Conservation (phyloP, 345 rosid genomes). For the Bruguiera gymnorhiza region DNA sequence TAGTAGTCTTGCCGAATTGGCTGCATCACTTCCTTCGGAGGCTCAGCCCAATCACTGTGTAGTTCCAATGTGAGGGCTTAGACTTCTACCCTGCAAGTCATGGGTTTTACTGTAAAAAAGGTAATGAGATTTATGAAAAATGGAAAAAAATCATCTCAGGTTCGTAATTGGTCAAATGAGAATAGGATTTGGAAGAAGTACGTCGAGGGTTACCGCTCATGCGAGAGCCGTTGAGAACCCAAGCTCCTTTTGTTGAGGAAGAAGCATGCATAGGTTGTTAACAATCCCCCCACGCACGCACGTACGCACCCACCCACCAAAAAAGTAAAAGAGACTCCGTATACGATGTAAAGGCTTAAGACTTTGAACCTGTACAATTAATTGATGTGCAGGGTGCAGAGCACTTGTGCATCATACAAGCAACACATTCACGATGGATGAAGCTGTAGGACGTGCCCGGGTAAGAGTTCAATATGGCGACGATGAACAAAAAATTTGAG, state of each 20-base stretch:
- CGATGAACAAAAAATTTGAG: slow-evolving; percentile 43
- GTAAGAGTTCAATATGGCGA: slow-evolving; percentile 58
- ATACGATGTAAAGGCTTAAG: neutral
- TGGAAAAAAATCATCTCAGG: too few relatives aligned
- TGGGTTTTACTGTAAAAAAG: too few relatives aligned
- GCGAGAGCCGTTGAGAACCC: slow-evolving; percentile 55
- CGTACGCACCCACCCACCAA: too few relatives aligned
- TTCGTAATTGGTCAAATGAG: slow-evolving; percentile 19
- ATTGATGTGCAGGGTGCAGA: slow-evolving; percentile 46
- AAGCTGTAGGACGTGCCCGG: slow-evolving; percentile 46
- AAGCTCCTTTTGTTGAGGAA: slow-evolving; percentile 57
- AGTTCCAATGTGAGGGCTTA: too few relatives aligned
- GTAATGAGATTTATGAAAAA: too few relatives aligned
- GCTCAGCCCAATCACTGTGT: too few relatives aligned
- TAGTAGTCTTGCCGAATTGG: too few relatives aligned
- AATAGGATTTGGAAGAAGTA: slow-evolving; percentile 16
- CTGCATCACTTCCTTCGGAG: too few relatives aligned
- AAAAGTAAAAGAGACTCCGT: too few relatives aligned
- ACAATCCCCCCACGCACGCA: neutral
- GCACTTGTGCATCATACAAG: slow-evolving; percentile 54
- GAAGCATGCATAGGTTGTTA: slow-evolving; percentile 52
- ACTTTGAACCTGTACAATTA: neutral
- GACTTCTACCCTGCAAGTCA: too few relatives aligned
- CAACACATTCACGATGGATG: slow-evolving; percentile 52
- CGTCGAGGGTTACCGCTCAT: slow-evolving; percentile 40